Conservation (phyloP, 345 rosid species). For the Sonneratia caseolaris region DNA sequence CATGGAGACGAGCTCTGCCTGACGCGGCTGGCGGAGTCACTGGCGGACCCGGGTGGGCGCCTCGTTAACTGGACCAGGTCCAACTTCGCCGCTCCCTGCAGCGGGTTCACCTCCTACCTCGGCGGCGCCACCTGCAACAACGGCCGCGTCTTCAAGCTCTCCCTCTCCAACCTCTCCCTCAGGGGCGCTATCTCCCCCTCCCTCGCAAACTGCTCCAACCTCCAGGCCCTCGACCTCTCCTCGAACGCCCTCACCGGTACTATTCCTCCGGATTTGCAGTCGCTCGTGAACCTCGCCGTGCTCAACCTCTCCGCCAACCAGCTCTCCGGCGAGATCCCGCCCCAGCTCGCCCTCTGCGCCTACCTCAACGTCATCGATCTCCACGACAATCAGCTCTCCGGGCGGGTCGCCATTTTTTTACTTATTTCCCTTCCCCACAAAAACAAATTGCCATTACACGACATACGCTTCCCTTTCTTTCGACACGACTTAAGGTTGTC, state of each 20-base stretch:
- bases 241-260: slow-evolving; percentile 68
- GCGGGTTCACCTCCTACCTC: slow-evolving; percentile 57
- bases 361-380: slow-evolving; percentile 86
- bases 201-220: slow-evolving; percentile 76
- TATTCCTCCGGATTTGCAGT: slow-evolving; percentile 63
- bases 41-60: slow-evolving; percentile 54
- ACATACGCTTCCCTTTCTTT: not conserved
- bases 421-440: not conserved
- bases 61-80: slow-evolving; percentile 81
- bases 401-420: slow-evolving; percentile 41
- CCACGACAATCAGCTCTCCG: slow-evolving; percentile 59
- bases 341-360: slow-evolving; percentile 62
- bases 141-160: slow-evolving; percentile 83
- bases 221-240: slow-evolving; percentile 81
- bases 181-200: slow-evolving; percentile 73
- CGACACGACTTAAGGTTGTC: too few species aligned
- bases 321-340: slow-evolving; percentile 71
- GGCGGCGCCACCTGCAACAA: slow-evolving; percentile 83
- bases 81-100: slow-evolving; percentile 53
- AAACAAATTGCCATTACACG: too few species aligned
- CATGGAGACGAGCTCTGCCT: slow-evolving; percentile 17
- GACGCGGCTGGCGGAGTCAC: slow-evolving; percentile 25
- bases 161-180: slow-evolving; percentile 59
- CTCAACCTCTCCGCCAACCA: slow-evolving; percentile 78
- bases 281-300: slow-evolving; percentile 78